A percentile compares a stretch with the other conserved stretches of the same genome.
phyloP scores from a whole-genome alignment of 352 stramenopile species.

The Phytophthora meadii region DNA sequence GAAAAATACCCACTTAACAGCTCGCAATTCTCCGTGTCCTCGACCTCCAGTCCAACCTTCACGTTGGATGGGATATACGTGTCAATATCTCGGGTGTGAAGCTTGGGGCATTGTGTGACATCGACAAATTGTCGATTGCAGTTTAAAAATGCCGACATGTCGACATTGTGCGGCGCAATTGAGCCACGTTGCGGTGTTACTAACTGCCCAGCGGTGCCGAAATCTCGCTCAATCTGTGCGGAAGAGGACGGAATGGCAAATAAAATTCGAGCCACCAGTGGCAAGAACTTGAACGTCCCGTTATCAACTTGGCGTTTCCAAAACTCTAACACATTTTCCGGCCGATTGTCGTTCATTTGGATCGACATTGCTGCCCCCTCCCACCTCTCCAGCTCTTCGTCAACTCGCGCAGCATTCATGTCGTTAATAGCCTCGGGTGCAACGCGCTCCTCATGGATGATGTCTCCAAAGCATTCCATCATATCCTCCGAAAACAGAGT shows the following conservation, averaged over 20 bases:
- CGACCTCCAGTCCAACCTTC: background rate
- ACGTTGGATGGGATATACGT: slow-evolving; percentile 2
- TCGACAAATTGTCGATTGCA: slow-evolving; percentile 14
- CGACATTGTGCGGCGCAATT: background rate
- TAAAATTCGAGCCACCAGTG: slow-evolving; percentile 6
- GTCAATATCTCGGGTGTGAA: slow-evolving; percentile 2
- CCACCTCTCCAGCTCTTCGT: background rate
- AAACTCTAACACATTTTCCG: background rate
- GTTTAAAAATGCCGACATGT: slow-evolving; percentile 19
- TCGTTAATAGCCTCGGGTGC: background rate
- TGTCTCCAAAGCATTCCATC: background rate
- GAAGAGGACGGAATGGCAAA: slow-evolving; percentile 13
- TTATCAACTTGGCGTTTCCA: background rate
- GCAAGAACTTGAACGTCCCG: background rate
- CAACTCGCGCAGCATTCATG: background rate
- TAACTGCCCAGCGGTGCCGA: slow-evolving; percentile 4
- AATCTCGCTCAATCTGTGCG: slow-evolving; percentile 1
- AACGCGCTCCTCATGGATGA: background rate
- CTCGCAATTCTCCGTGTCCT: background rate
- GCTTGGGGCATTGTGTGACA: slow-evolving; percentile 10
- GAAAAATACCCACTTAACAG: background rate
- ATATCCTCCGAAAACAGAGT: background rate
- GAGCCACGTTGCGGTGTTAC: slow-evolving; percentile 6
- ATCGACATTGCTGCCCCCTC: background rate
- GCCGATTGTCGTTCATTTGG: background rate